Conservation (phyloP, 345 rosid genomes). For the Leavenworthia alabamica region DNA sequence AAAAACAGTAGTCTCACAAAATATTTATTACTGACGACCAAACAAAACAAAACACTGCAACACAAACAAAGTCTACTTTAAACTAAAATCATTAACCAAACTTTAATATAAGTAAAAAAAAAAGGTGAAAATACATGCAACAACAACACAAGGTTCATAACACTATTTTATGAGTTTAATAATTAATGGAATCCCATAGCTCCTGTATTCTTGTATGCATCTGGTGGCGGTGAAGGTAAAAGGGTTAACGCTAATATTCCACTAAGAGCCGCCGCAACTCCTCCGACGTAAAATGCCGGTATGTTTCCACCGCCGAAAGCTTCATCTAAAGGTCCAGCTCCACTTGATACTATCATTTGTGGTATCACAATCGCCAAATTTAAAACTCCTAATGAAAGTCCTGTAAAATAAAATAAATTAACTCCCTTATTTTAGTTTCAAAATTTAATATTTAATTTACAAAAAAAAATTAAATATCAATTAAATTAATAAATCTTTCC, state of each 20-base stretch:
- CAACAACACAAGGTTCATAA: too few relatives aligned
- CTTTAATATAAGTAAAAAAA: not conserved
- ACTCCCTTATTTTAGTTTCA: too few relatives aligned
- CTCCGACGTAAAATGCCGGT: slow-evolving; percentile 17
- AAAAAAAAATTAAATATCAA: too few relatives aligned
- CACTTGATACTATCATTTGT: slow-evolving; percentile 37
- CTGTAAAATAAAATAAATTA: slow-evolving; percentile 32
- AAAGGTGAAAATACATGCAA: too few relatives aligned
- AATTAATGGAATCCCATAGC: slow-evolving; percentile 25
- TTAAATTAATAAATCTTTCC: too few relatives aligned
- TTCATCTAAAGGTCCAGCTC: slow-evolving; percentile 15
- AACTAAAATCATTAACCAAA: not conserved
- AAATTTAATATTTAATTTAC: too few relatives aligned
- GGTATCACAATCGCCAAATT: slow-evolving; percentile 82
- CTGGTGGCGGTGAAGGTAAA: slow-evolving; percentile 26
- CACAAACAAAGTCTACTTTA: not conserved
- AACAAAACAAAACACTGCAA: too few relatives aligned
- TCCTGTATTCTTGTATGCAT: slow-evolving; percentile 14
- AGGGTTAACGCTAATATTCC: slow-evolving; percentile 26
- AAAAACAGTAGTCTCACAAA: not conserved
- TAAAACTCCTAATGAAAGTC: slow-evolving; percentile 83
- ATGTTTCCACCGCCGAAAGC: slow-evolving; percentile 25
- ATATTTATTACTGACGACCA: not conserved
- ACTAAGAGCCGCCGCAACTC: slow-evolving; percentile 21
- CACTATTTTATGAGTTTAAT: too few relatives aligned